Base-by-base conservation (phyloP, 768 basidiomycete species). In the Chalciporus piperatus region DNA sequence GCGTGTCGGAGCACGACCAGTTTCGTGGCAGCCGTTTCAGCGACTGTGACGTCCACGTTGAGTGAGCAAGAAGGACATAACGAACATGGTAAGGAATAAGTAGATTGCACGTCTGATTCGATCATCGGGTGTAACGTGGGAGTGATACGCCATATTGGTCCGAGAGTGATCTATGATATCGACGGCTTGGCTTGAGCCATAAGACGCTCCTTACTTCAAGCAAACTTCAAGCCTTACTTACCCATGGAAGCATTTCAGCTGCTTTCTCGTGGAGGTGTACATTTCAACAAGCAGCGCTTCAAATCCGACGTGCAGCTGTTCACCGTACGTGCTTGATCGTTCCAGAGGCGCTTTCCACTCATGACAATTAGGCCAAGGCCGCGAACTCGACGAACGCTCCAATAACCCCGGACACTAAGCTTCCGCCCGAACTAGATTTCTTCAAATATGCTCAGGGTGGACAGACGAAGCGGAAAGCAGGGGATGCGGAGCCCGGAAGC, bases 161-260 rank as follows among this genome's bases (percentile, higher is more conserved):
- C 8, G 4, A 9, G 5, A 32, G 32, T 32, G 32, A 37, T 37
- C 35, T 37, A 35, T 16, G 14, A 35, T 6, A 2, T 35, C n/a
- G n/a, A n/a, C 28, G 28, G 12, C 2, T 30, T 30, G 3, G 9
- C 12, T 30, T 30, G 22, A 4, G 22, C 22, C 2, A 22, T 22
- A 4, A 22, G 22, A 22, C 22, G 22, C 22, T 22, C n/a, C n/a
- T n/a, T n/a, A n/a, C n/a, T n/a, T n/a, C n/a, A n/a, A n/a, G n/a
- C n/a, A n/a, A n/a, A n/a, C n/a, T n/a, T n/a, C n/a, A n/a, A n/a
- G n/a, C n/a, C n/a, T n/a, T n/a, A n/a, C n/a, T n/a, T 16, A 37
- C 20, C 28, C 44, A 90, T 91, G 88, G 92, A 94, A 59, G 85
- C 92, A 5, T 98, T 98, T 68, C 88, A 87, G 57, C 69, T 97